Conservation (phyloP, 73 alveolate genomes). For the Breviolum minutum region DNA sequence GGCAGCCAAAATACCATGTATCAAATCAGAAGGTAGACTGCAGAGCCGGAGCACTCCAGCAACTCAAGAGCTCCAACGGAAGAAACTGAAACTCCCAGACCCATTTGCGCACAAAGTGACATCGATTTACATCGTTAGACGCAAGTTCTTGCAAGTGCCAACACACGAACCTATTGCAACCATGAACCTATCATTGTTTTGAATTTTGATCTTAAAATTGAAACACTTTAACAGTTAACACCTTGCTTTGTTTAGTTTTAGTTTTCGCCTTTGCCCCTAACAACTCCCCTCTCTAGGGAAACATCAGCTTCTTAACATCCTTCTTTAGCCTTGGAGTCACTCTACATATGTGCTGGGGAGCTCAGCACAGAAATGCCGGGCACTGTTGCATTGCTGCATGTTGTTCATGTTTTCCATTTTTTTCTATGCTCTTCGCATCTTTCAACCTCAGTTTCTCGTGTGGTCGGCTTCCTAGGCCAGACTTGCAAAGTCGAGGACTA, state of each 20-base stretch:
- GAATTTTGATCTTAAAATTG: too few species aligned
- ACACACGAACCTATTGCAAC: too few species aligned
- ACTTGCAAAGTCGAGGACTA: conserved; percentile 82
- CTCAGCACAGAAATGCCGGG: background rate
- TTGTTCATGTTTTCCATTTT: background rate
- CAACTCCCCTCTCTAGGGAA: conserved; percentile 48
- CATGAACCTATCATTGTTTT: too few species aligned
- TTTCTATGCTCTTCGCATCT: too few species aligned
- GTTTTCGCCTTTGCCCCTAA: background rate
- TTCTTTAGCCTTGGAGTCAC: conserved; percentile 84
- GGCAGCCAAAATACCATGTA: background rate
- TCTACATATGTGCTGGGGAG: conserved; percentile 29
- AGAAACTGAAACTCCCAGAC: too few species aligned
- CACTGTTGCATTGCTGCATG: background rate
- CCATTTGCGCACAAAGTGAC: too few species aligned
- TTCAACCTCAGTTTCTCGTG: too few species aligned
- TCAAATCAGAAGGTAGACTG: too few species aligned
- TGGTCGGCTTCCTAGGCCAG: background rate
- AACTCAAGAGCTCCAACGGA: too few species aligned
- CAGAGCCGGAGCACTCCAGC: too few species aligned
- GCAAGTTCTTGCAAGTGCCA: too few species aligned
- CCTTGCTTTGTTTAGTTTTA: background rate
- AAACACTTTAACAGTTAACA: background rate
- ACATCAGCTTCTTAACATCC: conserved; percentile 76
- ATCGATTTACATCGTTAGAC: too few species aligned